Evolutionary conservation across 2,329 filamentous ascomycete genomes (phyloP), one percentile per base, ranked within the genome.

Genomic region (Stachybotrys chartarum): DNA sequence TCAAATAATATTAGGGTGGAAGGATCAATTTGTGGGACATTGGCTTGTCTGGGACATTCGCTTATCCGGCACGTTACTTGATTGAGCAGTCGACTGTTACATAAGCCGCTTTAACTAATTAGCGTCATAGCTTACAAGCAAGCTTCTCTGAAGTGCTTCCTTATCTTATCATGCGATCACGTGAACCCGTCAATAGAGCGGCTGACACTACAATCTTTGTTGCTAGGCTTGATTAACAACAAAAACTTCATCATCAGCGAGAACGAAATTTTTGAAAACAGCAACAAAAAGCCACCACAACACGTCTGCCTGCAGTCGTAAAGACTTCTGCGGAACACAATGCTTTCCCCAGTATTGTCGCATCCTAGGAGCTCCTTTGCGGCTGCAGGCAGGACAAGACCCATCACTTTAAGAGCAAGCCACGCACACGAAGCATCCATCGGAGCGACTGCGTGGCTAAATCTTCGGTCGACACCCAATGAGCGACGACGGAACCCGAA

Each of bases 321-420:
- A 50, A 50, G 50, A 35, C n/a, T 51, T 39, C 3, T 39, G 30
- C 24, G 50, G 50, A 39, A 30, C 31, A 39, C 31, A 30, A 42
- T 51, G 17, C 31, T 51, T 51, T 51, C 50, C 50, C 31, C 50
- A 51, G 16, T 32, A 51, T 51, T 39, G 31, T 32, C n/a, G 50
- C 18, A 32, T 39, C 50, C 50, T 30, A 51, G 31, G 31, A 51
- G 31, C 50, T 32, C 50, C 50, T 51, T 39, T 51, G n/a, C 18
- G 24, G 50, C 50, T 51, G 50, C 50, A 51, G 50, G 50, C 50
- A 51, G 50, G 50, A 51, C 14, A 30, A 51, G 50, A 51, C 50
- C 50, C 4, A 11, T 32, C 30, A 51, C 3, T 51, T 32, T 32
- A 39, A 51, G 50, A 51, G 50, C 50, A 35, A 51, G 50, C 31